These are phyloP conservation scores for Dactylellina parvicollis DNA, from an alignment of 2,329 filamentous ascomycete species.

Conservation along the genomic window DNA sequence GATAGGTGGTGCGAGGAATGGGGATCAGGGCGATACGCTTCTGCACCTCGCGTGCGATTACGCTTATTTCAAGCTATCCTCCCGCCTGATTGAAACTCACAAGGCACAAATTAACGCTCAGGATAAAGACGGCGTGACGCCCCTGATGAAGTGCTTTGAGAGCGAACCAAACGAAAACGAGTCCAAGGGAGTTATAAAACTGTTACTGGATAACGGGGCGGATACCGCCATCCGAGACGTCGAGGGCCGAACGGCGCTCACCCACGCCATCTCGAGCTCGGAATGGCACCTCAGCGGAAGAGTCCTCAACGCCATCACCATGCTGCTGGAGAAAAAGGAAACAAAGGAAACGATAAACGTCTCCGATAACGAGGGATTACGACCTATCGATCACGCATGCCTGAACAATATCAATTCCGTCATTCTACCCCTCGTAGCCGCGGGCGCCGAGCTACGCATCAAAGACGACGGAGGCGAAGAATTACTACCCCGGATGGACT, in stretches of 20 bases:
- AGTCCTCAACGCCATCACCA: neutral
- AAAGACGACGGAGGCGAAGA: constrained; percentile 25
- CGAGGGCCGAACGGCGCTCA: constrained; percentile 5
- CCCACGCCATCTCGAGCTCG: neutral
- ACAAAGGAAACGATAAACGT: constrained; percentile 2
- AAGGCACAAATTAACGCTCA: constrained; percentile 16
- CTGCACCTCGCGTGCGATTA: constrained; percentile 26
- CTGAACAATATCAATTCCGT: neutral
- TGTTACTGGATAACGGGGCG: neutral
- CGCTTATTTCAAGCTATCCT: neutral
- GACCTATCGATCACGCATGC: constrained; percentile 31
- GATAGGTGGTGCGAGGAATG: neutral
- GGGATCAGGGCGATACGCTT: constrained; percentile 11
- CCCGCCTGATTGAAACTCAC: neutral
- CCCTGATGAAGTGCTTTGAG: constrained; percentile 34
- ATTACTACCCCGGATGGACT: neutral
- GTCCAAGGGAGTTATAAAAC: neutral
- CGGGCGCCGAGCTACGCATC: constrained; percentile 5
- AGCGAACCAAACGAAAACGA: neutral
- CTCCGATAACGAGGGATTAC: constrained; percentile 14
- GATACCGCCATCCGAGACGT: constrained; percentile 11
- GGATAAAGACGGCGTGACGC: constrained; percentile 20
- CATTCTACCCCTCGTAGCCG: neutral
- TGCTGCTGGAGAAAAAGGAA: neutral
- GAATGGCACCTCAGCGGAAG: neutral